phyloP scores from a whole-genome alignment of 2,329 filamentous ascomycete species.

The Rutstroemia sp. region DNA sequence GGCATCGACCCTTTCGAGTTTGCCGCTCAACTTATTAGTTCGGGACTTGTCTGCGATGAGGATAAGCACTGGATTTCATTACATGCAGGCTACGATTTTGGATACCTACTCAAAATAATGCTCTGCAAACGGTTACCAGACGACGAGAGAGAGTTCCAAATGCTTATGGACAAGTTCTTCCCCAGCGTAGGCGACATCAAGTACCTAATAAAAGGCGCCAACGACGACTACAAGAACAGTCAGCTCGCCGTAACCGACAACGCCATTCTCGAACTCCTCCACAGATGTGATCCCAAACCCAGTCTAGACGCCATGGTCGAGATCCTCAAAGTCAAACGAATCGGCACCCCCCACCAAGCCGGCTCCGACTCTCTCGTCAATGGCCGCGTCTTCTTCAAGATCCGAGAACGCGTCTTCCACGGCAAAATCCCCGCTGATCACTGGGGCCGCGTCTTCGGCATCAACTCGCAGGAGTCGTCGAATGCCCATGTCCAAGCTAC shows the following conservation, averaged over 20 bases:
- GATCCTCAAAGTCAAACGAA: constrained; percentile 80
- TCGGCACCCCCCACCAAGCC: constrained; percentile 84
- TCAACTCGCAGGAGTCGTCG: constrained; percentile 58
- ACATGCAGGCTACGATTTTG: constrained; percentile 97
- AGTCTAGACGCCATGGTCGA: constrained; percentile 92
- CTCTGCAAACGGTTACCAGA: constrained; percentile 76
- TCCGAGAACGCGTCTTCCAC: constrained; percentile 82
- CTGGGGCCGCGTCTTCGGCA: constrained; percentile 84
- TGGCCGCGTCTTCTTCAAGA: constrained; percentile 89
- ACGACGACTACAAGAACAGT: constrained; percentile 57
- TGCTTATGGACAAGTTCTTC: constrained; percentile 86
- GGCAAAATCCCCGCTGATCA: constrained; percentile 75
- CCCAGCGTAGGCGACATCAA: constrained; percentile 94
- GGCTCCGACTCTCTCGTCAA: constrained; percentile 92
- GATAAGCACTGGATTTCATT: constrained; percentile 96
- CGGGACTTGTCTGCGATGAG: constrained; percentile 79
- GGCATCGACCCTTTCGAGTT: constrained; percentile 90
- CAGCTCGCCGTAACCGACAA: constrained; percentile 57
- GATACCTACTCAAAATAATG: constrained; percentile 91
- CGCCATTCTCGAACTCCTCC: constrained; percentile 64
- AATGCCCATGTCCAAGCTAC: constrained; percentile 35
- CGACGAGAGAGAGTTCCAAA: constrained; percentile 83
- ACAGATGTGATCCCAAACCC: constrained; percentile 82
- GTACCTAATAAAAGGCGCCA: constrained; percentile 88
- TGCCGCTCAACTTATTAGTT: constrained; percentile 82